Conservation (phyloP, 2,329 filamentous ascomycete genomes). For the Claviceps capensis region DNA sequence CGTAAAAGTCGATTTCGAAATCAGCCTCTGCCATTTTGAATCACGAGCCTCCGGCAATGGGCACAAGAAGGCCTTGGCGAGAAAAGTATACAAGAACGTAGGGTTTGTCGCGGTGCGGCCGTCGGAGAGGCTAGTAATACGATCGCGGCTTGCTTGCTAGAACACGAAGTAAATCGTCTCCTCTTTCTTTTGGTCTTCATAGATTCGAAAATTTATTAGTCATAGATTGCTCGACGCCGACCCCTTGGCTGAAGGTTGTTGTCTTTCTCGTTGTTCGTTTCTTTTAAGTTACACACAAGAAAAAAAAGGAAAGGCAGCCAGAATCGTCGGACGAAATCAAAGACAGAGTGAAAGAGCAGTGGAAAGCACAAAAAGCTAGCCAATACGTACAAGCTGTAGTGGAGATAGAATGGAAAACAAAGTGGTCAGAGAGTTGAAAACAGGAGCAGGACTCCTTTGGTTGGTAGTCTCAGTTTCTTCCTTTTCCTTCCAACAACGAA, state of each 20-base stretch:
- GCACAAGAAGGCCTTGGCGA: not conserved
- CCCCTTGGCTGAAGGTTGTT: not conserved
- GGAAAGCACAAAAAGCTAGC: constrained; percentile 27
- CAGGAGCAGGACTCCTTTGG: constrained; percentile 2
- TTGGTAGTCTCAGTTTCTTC: constrained; percentile 4
- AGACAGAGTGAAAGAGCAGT: constrained; percentile 18
- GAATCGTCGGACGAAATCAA: constrained; percentile 6
- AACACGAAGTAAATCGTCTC: not conserved
- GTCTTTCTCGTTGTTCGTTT: not conserved
- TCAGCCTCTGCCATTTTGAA: constrained; percentile 52
- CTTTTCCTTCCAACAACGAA: constrained; percentile 5
- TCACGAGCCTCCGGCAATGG: not conserved
- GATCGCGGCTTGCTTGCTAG: not conserved
- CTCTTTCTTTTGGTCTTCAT: not conserved
- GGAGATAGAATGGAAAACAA: constrained; percentile 3
- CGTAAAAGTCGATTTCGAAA: constrained; percentile 62
- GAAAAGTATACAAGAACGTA: not conserved
- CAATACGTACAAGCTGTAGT: constrained; percentile 37
- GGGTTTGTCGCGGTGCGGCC: not conserved
- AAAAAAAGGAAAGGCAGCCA: not conserved
- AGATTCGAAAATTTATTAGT: constrained; percentile 2
- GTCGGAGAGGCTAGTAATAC: not conserved
- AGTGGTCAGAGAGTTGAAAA: constrained; percentile 2
- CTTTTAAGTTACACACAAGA: constrained; percentile 2
- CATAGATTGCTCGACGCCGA: not conserved